Conservation (phyloP, 352 stramenopile species). For the Saprolegnia diclina region DNA sequence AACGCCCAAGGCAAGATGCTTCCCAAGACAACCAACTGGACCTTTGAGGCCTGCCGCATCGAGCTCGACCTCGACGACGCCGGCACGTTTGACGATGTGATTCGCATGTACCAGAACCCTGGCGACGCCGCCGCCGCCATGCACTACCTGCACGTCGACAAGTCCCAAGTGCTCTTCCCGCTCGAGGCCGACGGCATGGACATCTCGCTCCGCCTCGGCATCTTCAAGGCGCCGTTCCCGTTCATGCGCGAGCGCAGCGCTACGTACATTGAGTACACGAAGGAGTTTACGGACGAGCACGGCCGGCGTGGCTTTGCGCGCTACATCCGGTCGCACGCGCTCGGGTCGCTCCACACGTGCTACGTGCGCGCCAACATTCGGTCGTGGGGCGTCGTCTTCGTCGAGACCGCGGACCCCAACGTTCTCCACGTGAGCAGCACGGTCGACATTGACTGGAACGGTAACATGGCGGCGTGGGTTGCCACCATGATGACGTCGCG, state of each 20-base stretch:
- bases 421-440: conserved; percentile 15
- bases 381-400: conserved; percentile 4
- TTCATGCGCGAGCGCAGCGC: conserved; percentile 12
- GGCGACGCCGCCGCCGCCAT: neutral
- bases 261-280: conserved; percentile 11
- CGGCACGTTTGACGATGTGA: conserved; percentile 9
- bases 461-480: conserved; percentile 7
- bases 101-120: neutral
- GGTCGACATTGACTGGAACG: conserved; percentile 11
- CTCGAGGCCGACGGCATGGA: conserved; percentile 3
- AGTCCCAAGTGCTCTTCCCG: conserved; percentile 9
- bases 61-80: neutral
- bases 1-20: neutral
- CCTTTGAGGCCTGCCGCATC: conserved; percentile 3
- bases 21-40: conserved; percentile 15
- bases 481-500: conserved; percentile 4
- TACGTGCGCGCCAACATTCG: conserved; percentile 13
- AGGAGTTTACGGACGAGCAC: neutral
- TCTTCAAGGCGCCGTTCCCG: neutral
- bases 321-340: conserved; percentile 7
- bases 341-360: conserved; percentile 1
- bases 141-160: conserved; percentile 5
- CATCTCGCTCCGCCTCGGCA: conserved; percentile 7
- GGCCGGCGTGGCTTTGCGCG: neutral
- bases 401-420: neutral